Percentiles rank a stretch among this genome's conserved stretches.
These are phyloP conservation scores for Alloteropsis semialata DNA, from an alignment of 176 grass and related monocot genomes.

Conservation along the genomic window DNA sequence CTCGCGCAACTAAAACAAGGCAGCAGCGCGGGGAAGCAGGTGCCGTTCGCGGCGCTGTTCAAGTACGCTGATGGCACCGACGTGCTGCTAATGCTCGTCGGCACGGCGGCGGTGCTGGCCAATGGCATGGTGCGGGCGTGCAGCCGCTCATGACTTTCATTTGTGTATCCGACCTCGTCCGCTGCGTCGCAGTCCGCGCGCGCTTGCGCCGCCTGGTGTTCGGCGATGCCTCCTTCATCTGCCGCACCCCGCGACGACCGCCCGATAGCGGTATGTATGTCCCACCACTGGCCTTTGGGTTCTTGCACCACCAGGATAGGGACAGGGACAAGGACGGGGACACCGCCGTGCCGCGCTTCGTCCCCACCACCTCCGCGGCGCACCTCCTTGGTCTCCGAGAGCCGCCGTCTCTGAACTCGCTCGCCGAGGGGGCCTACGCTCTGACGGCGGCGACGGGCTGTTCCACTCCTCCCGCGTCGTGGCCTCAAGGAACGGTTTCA, in stretches of 20 bases:
- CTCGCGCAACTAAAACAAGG: too few relatives aligned
- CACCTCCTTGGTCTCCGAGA: too few relatives aligned
- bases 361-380: background rate
- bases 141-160: constrained; percentile 60
- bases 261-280: too few relatives aligned
- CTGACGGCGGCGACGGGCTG: too few relatives aligned
- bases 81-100: constrained; percentile 41
- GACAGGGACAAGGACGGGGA: too few relatives aligned
- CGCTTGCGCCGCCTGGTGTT: constrained; percentile 37
- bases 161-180: constrained; percentile 20
- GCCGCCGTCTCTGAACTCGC: background rate
- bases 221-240: constrained; percentile 25
- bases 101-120: constrained; percentile 33
- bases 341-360: background rate
- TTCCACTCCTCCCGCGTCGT: constrained; percentile 20
- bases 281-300: constrained; percentile 3
- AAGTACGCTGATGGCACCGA: constrained; percentile 38
- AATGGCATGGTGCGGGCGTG: constrained; percentile 45
- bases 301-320: background rate
- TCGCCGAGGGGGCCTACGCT: background rate
- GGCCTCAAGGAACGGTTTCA: constrained; percentile 27
- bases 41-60: constrained; percentile 32
- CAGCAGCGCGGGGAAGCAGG: background rate
- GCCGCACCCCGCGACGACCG: background rate
- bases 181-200: constrained; percentile 6